Evolutionary conservation across 2,329 filamentous ascomycete genomes (phyloP), one percentile per base, ranked within the genome.

Genomic region (Zymoseptoria tritici): DNA sequence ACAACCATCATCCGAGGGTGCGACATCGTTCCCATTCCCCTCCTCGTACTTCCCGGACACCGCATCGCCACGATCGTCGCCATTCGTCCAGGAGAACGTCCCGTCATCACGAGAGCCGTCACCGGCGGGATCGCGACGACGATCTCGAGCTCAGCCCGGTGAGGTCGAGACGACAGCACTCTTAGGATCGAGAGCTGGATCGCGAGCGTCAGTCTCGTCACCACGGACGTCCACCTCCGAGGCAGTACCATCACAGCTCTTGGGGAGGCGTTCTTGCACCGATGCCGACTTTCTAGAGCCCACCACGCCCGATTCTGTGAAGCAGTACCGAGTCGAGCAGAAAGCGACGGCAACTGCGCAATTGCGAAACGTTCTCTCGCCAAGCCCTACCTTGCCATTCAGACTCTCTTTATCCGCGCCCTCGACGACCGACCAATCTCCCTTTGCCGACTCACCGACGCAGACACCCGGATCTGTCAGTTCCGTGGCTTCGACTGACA

Each of bases 181-280:
- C 62, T 9, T 60, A 67, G 67, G 70, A 72, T 50, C 66, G 58
- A 19, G 61, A 65, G 9, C 56, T 67, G 63, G 70, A 71, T 53
- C 63, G 67, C 21, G 62, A 71, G 55, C 69, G 69, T 20, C 67
- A 58, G 19, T 61, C 64, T 21, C 69, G 69, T 46, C 68, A 71
- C 59, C 67, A 67, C 60, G 68, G 68, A 26, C 63, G 66, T 53
- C 62, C 67, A 54, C 71, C 70, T 20, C 65, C 70, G 49, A 64
- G 66, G 57, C 66, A 65, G 52, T 71, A 71, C 58, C 70, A 69
- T 53, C 67, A 70, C 70, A 70, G 69, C 63, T 72, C 70, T 19
- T 72, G 66, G 70, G 68, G 70, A 58, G 63, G 60, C 59, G 66
- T 72, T 46, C 51, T 71, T 65, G 64, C 58, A 26, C 70, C 70